Evolutionary conservation across 768 basidiomycete species (phyloP).

Genomic region (Trametopsis cervina): DNA sequence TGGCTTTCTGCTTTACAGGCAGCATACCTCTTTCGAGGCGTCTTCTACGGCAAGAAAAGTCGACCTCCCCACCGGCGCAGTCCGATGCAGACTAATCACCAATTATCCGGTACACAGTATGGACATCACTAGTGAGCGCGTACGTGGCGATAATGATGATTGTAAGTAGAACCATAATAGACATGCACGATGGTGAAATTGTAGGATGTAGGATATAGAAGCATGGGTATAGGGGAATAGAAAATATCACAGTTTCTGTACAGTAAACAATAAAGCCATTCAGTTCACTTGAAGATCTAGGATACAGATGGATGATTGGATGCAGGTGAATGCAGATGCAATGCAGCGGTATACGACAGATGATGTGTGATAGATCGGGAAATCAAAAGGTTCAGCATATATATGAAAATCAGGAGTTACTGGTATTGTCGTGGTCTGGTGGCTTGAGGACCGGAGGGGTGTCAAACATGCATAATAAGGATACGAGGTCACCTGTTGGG

Average conservation of each 20-base stretch:
- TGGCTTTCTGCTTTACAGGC: slow-evolving; percentile 45
- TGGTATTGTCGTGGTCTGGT: slow-evolving; percentile 5
- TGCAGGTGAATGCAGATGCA: background rate
- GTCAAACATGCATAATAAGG: slow-evolving; percentile 49
- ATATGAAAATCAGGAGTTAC: slow-evolving; percentile 1
- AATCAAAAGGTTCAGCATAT: background rate
- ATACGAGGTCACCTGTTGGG: slow-evolving; percentile 42
- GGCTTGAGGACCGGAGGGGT: slow-evolving; percentile 8
- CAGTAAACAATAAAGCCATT: too few species aligned
- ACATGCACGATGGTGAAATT: too few species aligned
- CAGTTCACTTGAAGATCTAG: slow-evolving; percentile 8
- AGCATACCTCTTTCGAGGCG: slow-evolving; percentile 17
- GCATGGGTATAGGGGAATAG: too few species aligned
- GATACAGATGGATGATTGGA: slow-evolving; percentile 4
- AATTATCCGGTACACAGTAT: too few species aligned
- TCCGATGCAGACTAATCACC: too few species aligned
- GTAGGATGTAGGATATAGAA: too few species aligned
- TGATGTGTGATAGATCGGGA: background rate
- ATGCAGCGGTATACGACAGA: background rate
- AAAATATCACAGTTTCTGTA: too few species aligned
- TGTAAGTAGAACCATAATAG: too few species aligned
- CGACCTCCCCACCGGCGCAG: too few species aligned
- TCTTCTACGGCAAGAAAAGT: too few species aligned
- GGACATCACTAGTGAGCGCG: too few species aligned
- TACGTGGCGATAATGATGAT: too few species aligned